Base-by-base conservation (phyloP, 495 filamentous ascomycete species). In the Podospora fimiseda region DNA sequence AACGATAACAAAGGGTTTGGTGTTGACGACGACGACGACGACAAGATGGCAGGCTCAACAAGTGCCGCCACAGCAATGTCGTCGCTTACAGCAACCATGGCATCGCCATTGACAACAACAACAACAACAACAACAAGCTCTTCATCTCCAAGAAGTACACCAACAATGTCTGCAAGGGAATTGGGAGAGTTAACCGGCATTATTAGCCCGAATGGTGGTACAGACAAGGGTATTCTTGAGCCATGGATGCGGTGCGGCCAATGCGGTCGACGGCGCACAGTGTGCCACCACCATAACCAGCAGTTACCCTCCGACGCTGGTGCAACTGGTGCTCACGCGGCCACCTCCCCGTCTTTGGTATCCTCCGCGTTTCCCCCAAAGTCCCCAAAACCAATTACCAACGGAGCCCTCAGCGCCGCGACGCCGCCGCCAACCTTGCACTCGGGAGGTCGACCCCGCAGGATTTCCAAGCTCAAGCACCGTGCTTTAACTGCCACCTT, bases 381-480 rank as follows among this genome's bases (percentile, higher is more conserved):
- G 42, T 11, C 27, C 27, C 27, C 55, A 56, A 41, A n/a, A 42
- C 39, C 47, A 53, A 61, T 54, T 50, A 40, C 57, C 55, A 64
- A 59, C 61, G 64, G 64, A 65, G 51, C 43, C 45, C 59, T 47
- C 61, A 64, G 63, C 59, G 57, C 61, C 60, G 63, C 56, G 13
- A 46, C 51, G 47, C 39, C 55, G 42, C 27, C 57, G 23, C 43
- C 41, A 42, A 44, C 53, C 24, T 38, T n/a, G 37, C 36, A 22
- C 24, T 45, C n/a, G n/a, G n/a, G 47, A 36, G 33, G 49, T 30
- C 59, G 62, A 65, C 65, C 65, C 65, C 65, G 65, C 65, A 68
- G 65, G 37, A 58, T 65, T 55, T 64, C 65, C 57, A 68, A 66
- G 50, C 59, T 68, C 33, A 66, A 64, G 50, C 61, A 62, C 63